These are phyloP conservation scores for Hygrocybe punicea DNA, from an alignment of 768 basidiomycete genomes.

Conservation along the genomic window DNA sequence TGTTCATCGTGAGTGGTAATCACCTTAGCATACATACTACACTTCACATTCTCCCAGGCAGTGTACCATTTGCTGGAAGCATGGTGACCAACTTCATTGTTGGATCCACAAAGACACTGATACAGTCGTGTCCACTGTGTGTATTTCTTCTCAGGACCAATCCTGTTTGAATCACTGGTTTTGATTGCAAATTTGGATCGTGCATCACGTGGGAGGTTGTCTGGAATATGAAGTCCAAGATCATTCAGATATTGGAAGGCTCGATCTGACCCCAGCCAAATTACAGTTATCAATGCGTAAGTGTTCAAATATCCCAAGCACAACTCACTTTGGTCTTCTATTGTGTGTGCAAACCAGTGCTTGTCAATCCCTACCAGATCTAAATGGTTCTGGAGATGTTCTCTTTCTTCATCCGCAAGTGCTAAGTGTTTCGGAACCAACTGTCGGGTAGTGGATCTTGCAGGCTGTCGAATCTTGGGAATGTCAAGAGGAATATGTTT, in stretches of 20 bases:
- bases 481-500: too few species aligned
- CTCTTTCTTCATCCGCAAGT: neutral
- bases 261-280: too few species aligned
- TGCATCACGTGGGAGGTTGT: neutral
- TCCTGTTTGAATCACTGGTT: neutral
- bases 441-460: too few species aligned
- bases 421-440: neutral
- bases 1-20: too few species aligned
- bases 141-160: constrained; percentile 9
- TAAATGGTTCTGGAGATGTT: neutral
- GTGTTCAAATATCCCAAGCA: too few species aligned
- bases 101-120: constrained; percentile 10
- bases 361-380: neutral
- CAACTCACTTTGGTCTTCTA: too few species aligned
- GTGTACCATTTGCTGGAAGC: constrained; percentile 2
- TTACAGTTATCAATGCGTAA: too few species aligned
- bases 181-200: constrained; percentile 1
- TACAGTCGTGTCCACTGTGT: constrained; percentile 3
- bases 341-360: neutral
- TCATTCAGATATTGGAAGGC: neutral
- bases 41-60: neutral
- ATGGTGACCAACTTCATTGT: constrained; percentile 3
- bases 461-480: too few species aligned
- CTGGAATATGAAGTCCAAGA: neutral
- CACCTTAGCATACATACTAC: too few species aligned